A percentile compares a stretch with the other conserved stretches of the same genome.
phyloP scores from a whole-genome alignment of 2,329 filamentous ascomycete species.

The Pyricularia sp. region DNA sequence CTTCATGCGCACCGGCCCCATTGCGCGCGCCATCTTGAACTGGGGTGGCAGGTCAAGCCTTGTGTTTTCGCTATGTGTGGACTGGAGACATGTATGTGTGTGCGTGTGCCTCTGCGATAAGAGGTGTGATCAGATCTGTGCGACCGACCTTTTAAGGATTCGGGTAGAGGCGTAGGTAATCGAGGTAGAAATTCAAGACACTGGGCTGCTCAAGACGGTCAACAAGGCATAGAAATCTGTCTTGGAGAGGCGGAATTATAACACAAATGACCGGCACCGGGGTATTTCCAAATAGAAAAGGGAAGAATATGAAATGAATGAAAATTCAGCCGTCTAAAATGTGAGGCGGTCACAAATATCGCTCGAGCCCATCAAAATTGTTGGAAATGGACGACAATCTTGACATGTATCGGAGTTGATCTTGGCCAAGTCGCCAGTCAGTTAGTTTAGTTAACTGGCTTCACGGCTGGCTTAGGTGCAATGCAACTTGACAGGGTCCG shows the following conservation, averaged over 20 bases:
- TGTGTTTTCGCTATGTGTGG: not conserved
- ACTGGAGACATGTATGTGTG: not conserved
- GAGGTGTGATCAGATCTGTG: not conserved
- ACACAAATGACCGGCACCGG: not conserved
- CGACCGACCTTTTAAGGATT: not conserved
- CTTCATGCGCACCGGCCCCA: conserved; percentile 59
- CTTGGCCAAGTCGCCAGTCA: not conserved
- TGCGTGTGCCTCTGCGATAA: not conserved
- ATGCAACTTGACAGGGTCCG: not conserved
- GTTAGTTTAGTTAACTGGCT: not conserved
- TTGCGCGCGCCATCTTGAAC: conserved; percentile 38
- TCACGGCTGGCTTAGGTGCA: not conserved
- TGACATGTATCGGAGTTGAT: not conserved
- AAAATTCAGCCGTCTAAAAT: not conserved
- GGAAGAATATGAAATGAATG: not conserved
- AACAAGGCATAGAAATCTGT: not conserved
- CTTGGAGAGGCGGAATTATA: not conserved
- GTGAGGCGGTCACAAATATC: not conserved
- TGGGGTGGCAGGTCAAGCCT: not conserved
- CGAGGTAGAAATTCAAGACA: not conserved
- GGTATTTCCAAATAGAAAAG: not conserved
- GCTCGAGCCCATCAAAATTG: not conserved
- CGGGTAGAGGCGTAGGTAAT: not conserved
- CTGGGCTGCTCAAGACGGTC: not conserved
- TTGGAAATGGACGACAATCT: not conserved